Conservation (phyloP, 2,329 filamentous ascomycete genomes). For the Anisogramma anomala region DNA sequence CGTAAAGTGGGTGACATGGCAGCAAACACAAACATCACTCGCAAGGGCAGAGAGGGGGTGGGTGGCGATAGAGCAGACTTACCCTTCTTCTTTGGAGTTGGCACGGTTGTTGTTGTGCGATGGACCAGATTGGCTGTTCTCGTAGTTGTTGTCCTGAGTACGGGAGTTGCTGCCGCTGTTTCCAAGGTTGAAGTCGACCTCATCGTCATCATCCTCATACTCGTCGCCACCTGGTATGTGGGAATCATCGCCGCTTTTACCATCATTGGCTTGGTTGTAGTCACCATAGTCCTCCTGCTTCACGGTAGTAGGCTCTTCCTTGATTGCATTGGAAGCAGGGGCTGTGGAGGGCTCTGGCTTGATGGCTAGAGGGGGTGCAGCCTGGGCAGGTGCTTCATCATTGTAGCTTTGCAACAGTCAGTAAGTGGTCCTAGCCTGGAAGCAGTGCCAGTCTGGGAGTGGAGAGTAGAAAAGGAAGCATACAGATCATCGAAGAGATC, state of each 20-base stretch:
- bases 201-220: constrained; percentile 40
- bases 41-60: constrained; percentile 12
- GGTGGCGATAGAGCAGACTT: constrained; percentile 50
- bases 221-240: constrained; percentile 25
- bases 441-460: background rate
- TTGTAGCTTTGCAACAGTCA: constrained; percentile 40
- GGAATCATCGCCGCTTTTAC: constrained; percentile 23
- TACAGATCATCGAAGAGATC: constrained; percentile 88
- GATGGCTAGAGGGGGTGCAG: constrained; percentile 17
- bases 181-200: constrained; percentile 42
- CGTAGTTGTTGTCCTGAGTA: constrained; percentile 21
- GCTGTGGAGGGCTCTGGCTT: constrained; percentile 19
- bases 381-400: constrained; percentile 44
- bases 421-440: no score
- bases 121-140: constrained; percentile 22
- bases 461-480: constrained; percentile 22
- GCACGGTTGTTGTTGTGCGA: constrained; percentile 35
- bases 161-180: constrained; percentile 21
- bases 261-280: constrained; percentile 16
- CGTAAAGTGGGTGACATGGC: background rate
- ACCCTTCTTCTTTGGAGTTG: constrained; percentile 85
- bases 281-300: constrained; percentile 18
- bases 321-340: constrained; percentile 6
- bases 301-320: constrained; percentile 15
- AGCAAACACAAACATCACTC: constrained; percentile 3